phyloP scores from a whole-genome alignment of 129 eudicot species.

The Pittosporum tobira region DNA sequence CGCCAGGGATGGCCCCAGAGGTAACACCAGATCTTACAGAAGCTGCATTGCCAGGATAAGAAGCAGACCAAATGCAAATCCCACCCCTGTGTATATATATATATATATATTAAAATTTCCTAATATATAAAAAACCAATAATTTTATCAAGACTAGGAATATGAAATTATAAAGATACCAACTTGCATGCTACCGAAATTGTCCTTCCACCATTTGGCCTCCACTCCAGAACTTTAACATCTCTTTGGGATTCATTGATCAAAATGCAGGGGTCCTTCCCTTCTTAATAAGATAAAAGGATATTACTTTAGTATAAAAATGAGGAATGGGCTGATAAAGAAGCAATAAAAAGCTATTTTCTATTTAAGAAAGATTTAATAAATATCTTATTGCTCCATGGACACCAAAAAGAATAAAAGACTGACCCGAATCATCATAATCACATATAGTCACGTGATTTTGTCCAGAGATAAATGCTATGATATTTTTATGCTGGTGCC shows the following conservation, averaged over 20 bases:
- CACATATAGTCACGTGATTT: conserved; percentile 72
- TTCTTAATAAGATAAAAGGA: conserved; percentile 24
- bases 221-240: conserved; percentile 73
- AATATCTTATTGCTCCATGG: background rate
- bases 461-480: conserved; percentile 79
- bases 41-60: conserved; percentile 82
- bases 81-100: conserved; percentile 67
- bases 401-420: background rate
- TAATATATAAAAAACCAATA: background rate
- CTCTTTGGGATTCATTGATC: conserved; percentile 59
- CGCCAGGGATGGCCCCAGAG: conserved; percentile 54
- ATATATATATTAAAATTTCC: background rate
- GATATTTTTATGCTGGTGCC: conserved; percentile 80
- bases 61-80: conserved; percentile 96
- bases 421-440: conserved; percentile 75
- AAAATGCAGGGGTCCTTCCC: conserved; percentile 58
- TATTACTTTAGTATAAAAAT: background rate
- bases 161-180: conserved; percentile 15
- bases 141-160: background rate
- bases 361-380: too few relatives aligned
- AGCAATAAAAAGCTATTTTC: background rate
- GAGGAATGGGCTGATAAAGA: background rate
- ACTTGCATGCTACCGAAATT: conserved; percentile 95
- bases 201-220: conserved; percentile 86
- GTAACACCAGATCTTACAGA: conserved; percentile 69